Evolutionary conservation across 495 filamentous ascomycete species (phyloP).

Genomic region (Talaromyces borbonicus): DNA sequence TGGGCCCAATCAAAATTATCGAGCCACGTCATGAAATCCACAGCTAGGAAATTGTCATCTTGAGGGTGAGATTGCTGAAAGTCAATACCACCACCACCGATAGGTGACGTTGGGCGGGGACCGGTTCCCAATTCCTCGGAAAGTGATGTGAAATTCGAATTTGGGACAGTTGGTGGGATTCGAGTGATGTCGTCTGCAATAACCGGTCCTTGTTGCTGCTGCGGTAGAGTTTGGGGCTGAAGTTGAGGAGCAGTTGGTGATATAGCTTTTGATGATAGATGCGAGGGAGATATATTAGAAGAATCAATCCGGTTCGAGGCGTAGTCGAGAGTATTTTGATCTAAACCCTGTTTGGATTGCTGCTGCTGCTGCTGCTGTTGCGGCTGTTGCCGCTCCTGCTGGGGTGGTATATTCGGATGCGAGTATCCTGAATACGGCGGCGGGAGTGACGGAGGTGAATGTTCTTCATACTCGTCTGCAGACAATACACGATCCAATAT

Average conservation of each 20-base stretch:
- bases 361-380: background rate
- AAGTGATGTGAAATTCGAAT: too few relatives aligned
- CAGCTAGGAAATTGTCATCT: background rate
- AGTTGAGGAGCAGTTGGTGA: too few relatives aligned
- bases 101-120: background rate
- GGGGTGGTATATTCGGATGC: too few relatives aligned
- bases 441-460: background rate
- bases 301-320: background rate
- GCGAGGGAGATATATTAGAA: too few relatives aligned
- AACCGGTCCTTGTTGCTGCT: too few relatives aligned
- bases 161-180: too few relatives aligned
- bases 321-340: background rate
- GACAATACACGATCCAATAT: constrained; percentile 21
- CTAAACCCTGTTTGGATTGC: too few relatives aligned
- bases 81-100: background rate
- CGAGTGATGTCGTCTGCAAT: too few relatives aligned
- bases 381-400: background rate
- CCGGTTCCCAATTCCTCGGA: too few relatives aligned
- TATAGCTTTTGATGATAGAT: too few relatives aligned
- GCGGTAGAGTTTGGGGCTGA: too few relatives aligned
- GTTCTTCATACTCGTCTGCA: background rate
- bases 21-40: constrained; percentile 10
- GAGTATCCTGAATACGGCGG: background rate
- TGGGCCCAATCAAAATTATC: constrained; percentile 12
- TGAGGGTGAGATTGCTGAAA: too few relatives aligned